These are phyloP conservation scores for Ceratocystis alfenasii DNA, from an alignment of 2,329 filamentous ascomycete species.

Conservation along the genomic window DNA sequence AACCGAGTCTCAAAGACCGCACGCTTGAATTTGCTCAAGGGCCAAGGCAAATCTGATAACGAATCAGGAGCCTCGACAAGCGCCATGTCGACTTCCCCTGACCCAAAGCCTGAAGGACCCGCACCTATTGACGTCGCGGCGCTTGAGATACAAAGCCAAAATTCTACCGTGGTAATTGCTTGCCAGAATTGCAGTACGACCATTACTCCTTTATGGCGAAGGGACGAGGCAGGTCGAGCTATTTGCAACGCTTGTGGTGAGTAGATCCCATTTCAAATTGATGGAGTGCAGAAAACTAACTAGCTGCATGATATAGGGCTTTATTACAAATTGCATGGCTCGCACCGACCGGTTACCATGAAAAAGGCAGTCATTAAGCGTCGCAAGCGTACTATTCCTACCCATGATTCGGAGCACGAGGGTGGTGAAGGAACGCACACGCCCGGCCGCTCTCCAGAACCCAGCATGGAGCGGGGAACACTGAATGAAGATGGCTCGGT, in stretches of 20 bases:
- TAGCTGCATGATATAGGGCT: slow-evolving; percentile 46
- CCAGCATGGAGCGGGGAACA: slow-evolving; percentile 40
- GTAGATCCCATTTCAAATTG: slow-evolving; percentile 26
- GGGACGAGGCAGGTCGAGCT: slow-evolving; percentile 87
- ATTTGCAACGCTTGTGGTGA: slow-evolving; percentile 97
- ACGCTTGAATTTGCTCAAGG: slow-evolving; percentile 50
- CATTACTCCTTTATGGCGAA: slow-evolving; percentile 88
- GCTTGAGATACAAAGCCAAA: slow-evolving; percentile 34
- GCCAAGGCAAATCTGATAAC: slow-evolving; percentile 26
- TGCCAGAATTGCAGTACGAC: slow-evolving; percentile 97
- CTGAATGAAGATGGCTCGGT: slow-evolving; percentile 53
- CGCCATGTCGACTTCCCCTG: slow-evolving; percentile 17
- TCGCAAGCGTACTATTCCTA: slow-evolving; percentile 85
- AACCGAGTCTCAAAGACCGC: slow-evolving; percentile 86
- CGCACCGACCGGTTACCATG: slow-evolving; percentile 92
- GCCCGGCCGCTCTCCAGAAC: slow-evolving; percentile 31
- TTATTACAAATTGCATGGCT: slow-evolving; percentile 91
- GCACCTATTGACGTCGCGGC: slow-evolving; percentile 32
- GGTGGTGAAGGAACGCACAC: slow-evolving; percentile 38
- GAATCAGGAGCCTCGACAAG: slow-evolving; percentile 26
- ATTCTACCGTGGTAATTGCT: slow-evolving; percentile 61
- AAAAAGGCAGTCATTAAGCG: slow-evolving; percentile 97
- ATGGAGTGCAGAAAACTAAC: neutral
- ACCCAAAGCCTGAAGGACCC: slow-evolving; percentile 20
- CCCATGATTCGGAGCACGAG: slow-evolving; percentile 39